phyloP scores from a whole-genome alignment of 169 alveolate species.

The Plasmodium billcollinsi region DNA sequence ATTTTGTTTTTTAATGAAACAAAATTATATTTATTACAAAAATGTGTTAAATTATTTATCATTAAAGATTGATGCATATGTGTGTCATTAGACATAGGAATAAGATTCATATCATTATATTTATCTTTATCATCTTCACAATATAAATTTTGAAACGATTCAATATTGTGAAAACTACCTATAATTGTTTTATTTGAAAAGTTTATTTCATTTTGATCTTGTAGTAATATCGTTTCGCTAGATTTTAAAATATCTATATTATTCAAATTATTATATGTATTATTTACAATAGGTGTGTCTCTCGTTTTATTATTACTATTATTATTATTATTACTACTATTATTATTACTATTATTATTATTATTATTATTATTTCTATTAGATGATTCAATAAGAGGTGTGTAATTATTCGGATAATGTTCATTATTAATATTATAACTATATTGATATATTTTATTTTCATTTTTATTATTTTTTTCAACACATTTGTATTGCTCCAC shows the following conservation, averaged over 20 bases:
- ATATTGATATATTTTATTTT: too few species aligned
- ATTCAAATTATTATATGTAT: neutral
- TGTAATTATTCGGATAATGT: too few species aligned
- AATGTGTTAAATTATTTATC: neutral
- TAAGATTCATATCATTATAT: neutral
- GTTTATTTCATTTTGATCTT: conserved; percentile 10
- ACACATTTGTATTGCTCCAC: too few species aligned
- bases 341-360: too few species aligned
- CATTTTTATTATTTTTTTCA: too few species aligned
- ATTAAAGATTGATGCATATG: neutral
- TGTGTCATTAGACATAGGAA: conserved; percentile 47
- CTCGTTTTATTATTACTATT: too few species aligned
- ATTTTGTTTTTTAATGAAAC: neutral
- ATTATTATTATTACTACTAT: too few species aligned
- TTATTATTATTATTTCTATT: too few species aligned
- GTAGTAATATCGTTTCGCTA: conserved; percentile 21
- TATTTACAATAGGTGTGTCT: too few species aligned
- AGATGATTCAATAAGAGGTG: too few species aligned
- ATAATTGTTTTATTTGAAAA: conserved; percentile 38
- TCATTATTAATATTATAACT: too few species aligned
- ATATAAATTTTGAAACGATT: neutral
- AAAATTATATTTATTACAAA: neutral
- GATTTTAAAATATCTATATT: conserved; percentile 6
- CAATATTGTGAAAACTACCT: conserved; percentile 9
- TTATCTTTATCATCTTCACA: too few species aligned